Conservation (phyloP, 345 rosid genomes). For the Eucalyptus sp. region DNA sequence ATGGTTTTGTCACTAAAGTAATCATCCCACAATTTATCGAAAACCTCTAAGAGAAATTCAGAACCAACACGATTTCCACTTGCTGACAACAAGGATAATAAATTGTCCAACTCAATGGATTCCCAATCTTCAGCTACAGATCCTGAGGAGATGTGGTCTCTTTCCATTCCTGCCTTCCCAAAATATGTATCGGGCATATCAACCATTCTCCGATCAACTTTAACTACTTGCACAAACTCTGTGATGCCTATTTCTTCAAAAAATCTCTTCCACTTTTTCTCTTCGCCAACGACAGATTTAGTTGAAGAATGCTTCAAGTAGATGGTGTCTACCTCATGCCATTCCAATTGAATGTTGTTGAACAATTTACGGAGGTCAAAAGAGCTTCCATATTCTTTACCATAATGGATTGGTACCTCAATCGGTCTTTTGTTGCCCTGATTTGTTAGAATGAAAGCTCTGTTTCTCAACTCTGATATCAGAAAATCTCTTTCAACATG, state of each 20-base stretch:
- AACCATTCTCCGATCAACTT: conserved; percentile 46
- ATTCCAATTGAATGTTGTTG: conserved; percentile 29
- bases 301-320: conserved; percentile 70
- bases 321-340: conserved; percentile 64
- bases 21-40: conserved; percentile 73
- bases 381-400: conserved; percentile 53
- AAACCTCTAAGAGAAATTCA: conserved; percentile 54
- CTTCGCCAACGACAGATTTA: conserved; percentile 16
- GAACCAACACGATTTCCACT: conserved; percentile 32
- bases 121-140: conserved; percentile 72
- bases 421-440: conserved; percentile 41
- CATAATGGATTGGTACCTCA: conserved; percentile 60
- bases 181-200: conserved; percentile 18
- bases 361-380: conserved; percentile 36
- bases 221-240: conserved; percentile 76
- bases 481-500: conserved; percentile 46
- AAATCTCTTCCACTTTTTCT: conserved; percentile 72
- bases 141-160: conserved; percentile 10
- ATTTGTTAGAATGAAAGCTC: conserved; percentile 65
- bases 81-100: conserved; percentile 33
- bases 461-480: conserved; percentile 45
- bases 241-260: conserved; percentile 64
- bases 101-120: conserved; percentile 50
- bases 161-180: conserved; percentile 5
- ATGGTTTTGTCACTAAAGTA: conserved; percentile 42